Evolutionary conservation across 2,329 filamentous ascomycete genomes (phyloP).

Genomic region (Dothistroma pini): DNA sequence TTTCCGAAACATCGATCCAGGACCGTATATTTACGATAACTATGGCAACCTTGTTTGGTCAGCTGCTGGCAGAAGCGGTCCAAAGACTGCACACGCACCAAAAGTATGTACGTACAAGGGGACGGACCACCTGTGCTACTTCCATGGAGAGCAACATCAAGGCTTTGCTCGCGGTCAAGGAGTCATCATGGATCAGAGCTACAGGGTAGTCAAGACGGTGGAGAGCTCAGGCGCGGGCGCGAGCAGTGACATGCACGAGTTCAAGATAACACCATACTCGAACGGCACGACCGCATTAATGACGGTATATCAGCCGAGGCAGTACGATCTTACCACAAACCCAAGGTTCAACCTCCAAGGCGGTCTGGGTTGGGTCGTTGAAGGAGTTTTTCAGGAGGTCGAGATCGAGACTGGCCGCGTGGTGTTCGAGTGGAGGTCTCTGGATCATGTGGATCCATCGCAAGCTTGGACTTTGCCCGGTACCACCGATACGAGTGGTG

Average conservation of each 20-base stretch:
- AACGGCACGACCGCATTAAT: conserved; percentile 40
- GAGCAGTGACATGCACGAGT: conserved; percentile 54
- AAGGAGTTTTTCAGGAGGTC: conserved; percentile 53
- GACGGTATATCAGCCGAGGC: conserved; percentile 38
- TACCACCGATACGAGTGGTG: conserved; percentile 44
- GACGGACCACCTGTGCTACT: conserved; percentile 50
- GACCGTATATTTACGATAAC: conserved; percentile 52
- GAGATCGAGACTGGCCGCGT: conserved; percentile 54
- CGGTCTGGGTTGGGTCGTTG: conserved; percentile 51
- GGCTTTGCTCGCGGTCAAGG: conserved; percentile 52
- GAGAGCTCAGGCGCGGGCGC: conserved; percentile 38
- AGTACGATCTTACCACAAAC: conserved; percentile 46
- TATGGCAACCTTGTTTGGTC: conserved; percentile 51
- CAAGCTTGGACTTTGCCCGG: conserved; percentile 46
- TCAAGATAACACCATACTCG: conserved; percentile 44
- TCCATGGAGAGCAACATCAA: conserved; percentile 50
- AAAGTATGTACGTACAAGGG: conserved; percentile 50
- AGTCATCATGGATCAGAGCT: conserved; percentile 51
- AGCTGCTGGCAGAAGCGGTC: conserved; percentile 48
- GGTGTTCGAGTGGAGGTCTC: conserved; percentile 57
- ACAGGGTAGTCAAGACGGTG: conserved; percentile 49
- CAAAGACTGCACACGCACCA: conserved; percentile 47
- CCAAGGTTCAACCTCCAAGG: conserved; percentile 36
- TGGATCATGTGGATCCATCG: conserved; percentile 54
- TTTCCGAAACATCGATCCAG: conserved; percentile 48